Evolutionary conservation across 306 rosid genomes (phyloP), one percentile per base, ranked within the genome.

Genomic region (Sindora glabra): DNA sequence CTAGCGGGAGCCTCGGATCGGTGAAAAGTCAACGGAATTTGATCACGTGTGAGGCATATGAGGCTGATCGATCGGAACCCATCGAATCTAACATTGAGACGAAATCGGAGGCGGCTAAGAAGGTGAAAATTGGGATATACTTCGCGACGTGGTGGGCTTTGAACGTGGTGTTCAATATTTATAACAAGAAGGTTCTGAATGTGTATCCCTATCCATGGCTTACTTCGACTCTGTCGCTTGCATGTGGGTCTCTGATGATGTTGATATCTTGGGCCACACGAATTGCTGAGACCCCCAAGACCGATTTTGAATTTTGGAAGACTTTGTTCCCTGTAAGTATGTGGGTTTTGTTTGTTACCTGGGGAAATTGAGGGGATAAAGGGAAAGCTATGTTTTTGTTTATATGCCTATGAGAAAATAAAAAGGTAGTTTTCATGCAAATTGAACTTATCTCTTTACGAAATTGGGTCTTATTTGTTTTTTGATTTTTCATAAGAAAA

Each of bases 131-230:
- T 64, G 98, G 96, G 22, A 30, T 84, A 11, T 92, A 92, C 37
- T 92, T 92, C 49, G 98, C 98, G 23, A 81, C 90, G 14, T 92
- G 96, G 98, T 92, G 98, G 96, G 87, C 88, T 63, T 59, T 92
- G 82, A 92, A 92, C 51, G 98, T 92, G 53, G 98, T 92, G 7
- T 92, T 92, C 75, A 92, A 92, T 71, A 92, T 92, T 49, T 88
- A 92, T 64, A 92, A 92, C 74, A 92, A 92, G 95, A 92, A 92
- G 80, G 98, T 92, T 29, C 63, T 92, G 86, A 92, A 92, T 70
- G 98, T 96, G 2, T 92, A 77, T 69, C 98, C 98, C 1, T 92
- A 71, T 69, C 98, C 98, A 22, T 92, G 98, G 98, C 79, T 92
- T 37, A 92, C 98, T 46, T 92, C 98, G 45, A 92, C 98, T 39